A percentile compares a stretch with the other conserved stretches of the same genome.
phyloP scores from a whole-genome alignment of 2,329 filamentous ascomycete genomes.

The Monosporascus sp. region DNA sequence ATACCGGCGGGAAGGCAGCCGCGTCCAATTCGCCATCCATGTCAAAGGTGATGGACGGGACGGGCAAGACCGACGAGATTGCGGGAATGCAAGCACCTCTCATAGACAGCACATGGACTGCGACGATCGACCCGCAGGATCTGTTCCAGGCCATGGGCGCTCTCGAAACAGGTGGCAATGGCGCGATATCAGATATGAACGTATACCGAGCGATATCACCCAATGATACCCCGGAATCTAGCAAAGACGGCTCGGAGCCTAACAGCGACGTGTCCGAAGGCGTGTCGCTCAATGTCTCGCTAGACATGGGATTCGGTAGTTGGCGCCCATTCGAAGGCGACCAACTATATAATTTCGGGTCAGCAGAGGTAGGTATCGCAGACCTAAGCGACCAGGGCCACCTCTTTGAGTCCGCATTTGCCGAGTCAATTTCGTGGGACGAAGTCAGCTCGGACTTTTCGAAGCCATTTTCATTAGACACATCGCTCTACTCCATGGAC shows the following conservation, averaged over 20 bases:
- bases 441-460: slow-evolving; percentile 45
- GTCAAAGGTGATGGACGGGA: slow-evolving; percentile 18
- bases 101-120: slow-evolving; percentile 30
- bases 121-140: slow-evolving; percentile 49
- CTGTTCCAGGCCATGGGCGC: slow-evolving; percentile 36
- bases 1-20: slow-evolving; percentile 16
- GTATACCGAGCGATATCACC: slow-evolving; percentile 53
- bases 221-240: slow-evolving; percentile 60
- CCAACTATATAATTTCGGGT: slow-evolving; percentile 38
- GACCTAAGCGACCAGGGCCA: slow-evolving; percentile 13
- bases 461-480: slow-evolving; percentile 50
- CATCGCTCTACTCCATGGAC: slow-evolving; percentile 37
- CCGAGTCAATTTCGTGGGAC: slow-evolving; percentile 37
- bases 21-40: slow-evolving; percentile 17
- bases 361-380: slow-evolving; percentile 22
- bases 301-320: slow-evolving; percentile 34
- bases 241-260: slow-evolving; percentile 57
- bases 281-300: slow-evolving; percentile 43
- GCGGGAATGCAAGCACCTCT: slow-evolving; percentile 3
- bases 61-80: slow-evolving; percentile 20
- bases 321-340: slow-evolving; percentile 48
- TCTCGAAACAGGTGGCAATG: slow-evolving; percentile 37
- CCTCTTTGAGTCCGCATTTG: slow-evolving; percentile 21
- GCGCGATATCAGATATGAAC: slow-evolving; percentile 47
- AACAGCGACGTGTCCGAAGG: slow-evolving; percentile 58